Percentiles rank a stretch among this genome's conserved stretches.
These are phyloP conservation scores for Lentinula sp. DNA, from an alignment of 768 basidiomycete species.

Conservation along the genomic window DNA sequence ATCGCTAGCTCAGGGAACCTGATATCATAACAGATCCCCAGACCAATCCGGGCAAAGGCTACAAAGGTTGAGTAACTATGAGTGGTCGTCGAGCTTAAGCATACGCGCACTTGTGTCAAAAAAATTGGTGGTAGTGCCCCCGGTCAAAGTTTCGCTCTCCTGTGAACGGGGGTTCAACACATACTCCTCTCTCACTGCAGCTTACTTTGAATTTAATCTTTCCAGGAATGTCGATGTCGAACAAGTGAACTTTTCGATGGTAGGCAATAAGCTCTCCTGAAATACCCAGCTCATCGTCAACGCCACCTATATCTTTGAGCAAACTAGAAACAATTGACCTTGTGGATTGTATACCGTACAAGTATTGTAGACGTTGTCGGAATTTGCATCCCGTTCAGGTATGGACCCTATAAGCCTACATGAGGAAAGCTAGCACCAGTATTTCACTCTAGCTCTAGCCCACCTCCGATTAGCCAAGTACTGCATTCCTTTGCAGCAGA, in stretches of 20 bases:
- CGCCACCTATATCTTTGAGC: slow-evolving; percentile 4
- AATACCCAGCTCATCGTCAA: neutral
- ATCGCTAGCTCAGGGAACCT: slow-evolving; percentile 92
- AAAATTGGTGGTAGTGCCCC: slow-evolving; percentile 64
- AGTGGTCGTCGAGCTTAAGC: neutral
- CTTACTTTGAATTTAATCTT: slow-evolving; percentile 83
- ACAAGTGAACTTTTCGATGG: slow-evolving; percentile 94
- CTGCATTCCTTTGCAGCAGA: slow-evolving; percentile 68
- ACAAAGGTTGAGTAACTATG: neutral
- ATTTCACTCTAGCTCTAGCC: neutral
- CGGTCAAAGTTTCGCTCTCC: slow-evolving; percentile 87
- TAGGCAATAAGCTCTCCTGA: slow-evolving; percentile 78
- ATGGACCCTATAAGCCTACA: slow-evolving; percentile 66
- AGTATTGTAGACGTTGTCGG: slow-evolving; percentile 84
- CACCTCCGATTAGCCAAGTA: slow-evolving; percentile 93
- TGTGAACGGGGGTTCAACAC: slow-evolving; percentile 21
- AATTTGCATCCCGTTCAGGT: slow-evolving; percentile 66
- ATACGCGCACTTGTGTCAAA: slow-evolving; percentile 77
- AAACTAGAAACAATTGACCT: slow-evolving; percentile 31
- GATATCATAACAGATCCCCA: slow-evolving; percentile 96
- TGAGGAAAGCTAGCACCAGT: neutral
- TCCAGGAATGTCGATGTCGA: slow-evolving; percentile 95
- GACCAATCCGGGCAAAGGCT: slow-evolving; percentile 97
- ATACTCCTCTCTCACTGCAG: neutral
- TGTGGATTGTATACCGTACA: slow-evolving; percentile 84